Base-by-base conservation (phyloP, 345 rosid species). In the Eucalyptus guilfoylei region DNA sequence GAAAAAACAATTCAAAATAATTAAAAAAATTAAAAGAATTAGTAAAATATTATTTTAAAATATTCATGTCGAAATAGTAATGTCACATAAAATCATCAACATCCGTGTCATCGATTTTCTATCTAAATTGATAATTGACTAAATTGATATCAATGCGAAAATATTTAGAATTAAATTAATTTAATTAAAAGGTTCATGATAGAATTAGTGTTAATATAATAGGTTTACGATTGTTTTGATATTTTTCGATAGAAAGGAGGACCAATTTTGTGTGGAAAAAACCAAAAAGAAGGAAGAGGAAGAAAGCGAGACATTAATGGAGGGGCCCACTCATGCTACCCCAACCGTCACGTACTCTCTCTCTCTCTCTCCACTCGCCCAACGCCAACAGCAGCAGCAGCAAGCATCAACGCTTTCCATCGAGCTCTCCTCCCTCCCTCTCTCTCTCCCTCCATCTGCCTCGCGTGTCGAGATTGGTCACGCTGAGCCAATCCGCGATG, bases 21-120 rank as follows among this genome's bases (percentile, higher is more conserved):
- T 14, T n/a, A n/a, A 49, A 49, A 14, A 49, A 14, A 49, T 49
- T 17, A 50, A 52, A 50, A 50, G 0, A 52, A 52, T 52, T 3
- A 52, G 10, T 52, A 52, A 52, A 17, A 7, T 1, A 0, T 52
- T 52, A 52, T 52, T 52, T 14, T 49, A 5, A 49, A 49, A 49
- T 49, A 49, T 48, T 48, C 0, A 13, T 48, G 49, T 5, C 15
- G 1, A 4, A 1, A 48, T 11, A 1, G 1, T 0, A 3, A 17
- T 17, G 4, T 19, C 55, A 52, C 1, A 2, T 52, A 52, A 52
- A 52, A 52, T 52, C 2, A 19, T 52, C 10, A 1, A 52, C 55
- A 2, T 52, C 0, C 10, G 10, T 0, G 0, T 52, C 1, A 50
- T 50, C 0, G 0, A 50, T 50, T 52, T 16, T 52, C 21, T 52